Conservation (phyloP, 805 yeast genomes). For the Myxozyma neotropica region DNA sequence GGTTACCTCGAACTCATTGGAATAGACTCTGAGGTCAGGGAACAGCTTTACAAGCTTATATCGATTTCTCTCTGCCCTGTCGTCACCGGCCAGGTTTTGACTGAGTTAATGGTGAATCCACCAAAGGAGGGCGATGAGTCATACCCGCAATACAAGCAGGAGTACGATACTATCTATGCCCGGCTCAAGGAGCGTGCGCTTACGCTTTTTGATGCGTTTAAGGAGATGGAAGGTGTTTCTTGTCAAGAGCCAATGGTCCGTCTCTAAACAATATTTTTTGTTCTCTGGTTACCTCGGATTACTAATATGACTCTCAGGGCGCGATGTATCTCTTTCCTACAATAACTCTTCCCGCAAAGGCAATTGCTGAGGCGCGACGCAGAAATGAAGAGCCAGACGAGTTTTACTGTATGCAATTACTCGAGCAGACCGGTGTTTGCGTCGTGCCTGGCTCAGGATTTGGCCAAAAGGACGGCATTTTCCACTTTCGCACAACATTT, state of each 20-base stretch:
- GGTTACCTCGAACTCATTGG: conserved; percentile 96
- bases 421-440: conserved; percentile 91
- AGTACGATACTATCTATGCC: conserved; percentile 62
- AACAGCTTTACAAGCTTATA: conserved; percentile 78
- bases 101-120: conserved; percentile 92
- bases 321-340: conserved; percentile 97
- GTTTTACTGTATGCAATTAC: conserved; percentile 79
- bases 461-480: conserved; percentile 88
- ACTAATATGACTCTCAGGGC: conserved; percentile 49
- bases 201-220: conserved; percentile 68
- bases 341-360: conserved; percentile 64
- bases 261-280: background rate
- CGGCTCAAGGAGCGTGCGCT: conserved; percentile 67
- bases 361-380: conserved; percentile 61
- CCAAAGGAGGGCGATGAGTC: conserved; percentile 79
- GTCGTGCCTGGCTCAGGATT: conserved; percentile 98
- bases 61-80: conserved; percentile 92
- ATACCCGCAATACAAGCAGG: conserved; percentile 64
- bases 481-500: conserved; percentile 94
- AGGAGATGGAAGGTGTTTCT: conserved; percentile 73
- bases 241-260: conserved; percentile 70
- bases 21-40: conserved; percentile 67
- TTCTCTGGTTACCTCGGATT: background rate
- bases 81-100: conserved; percentile 90
- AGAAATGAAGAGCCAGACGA: conserved; percentile 72